Percentiles rank a stretch among this genome's conserved stretches.
Conservation (phyloP, 2,329 filamentous ascomycete genomes). For the Exophiala mesophila region DNA sequence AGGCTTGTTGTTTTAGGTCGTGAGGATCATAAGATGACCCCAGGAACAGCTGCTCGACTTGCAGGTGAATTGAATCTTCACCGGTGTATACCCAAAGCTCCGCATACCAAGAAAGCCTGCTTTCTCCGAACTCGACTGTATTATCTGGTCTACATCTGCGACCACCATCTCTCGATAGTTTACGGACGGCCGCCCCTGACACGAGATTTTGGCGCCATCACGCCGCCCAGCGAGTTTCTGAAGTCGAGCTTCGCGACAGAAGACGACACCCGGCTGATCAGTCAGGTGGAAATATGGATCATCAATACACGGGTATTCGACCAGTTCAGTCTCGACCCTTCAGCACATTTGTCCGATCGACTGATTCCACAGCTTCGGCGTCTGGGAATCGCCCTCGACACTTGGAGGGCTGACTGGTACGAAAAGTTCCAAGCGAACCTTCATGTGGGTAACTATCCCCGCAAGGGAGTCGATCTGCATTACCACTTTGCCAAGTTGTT, state of each 20-base stretch:
- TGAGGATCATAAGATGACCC: too few species aligned
- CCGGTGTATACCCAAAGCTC: conserved; percentile 44
- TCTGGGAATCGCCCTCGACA: conserved; percentile 44
- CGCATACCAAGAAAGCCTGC: conserved; percentile 16
- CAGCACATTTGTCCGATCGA: conserved; percentile 49
- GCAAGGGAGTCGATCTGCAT: conserved; percentile 48
- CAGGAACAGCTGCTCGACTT: conserved; percentile 49
- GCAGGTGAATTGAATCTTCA: conserved; percentile 55
- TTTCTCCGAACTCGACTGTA: conserved; percentile 52
- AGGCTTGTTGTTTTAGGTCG: too few species aligned
- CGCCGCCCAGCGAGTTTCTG: conserved; percentile 52
- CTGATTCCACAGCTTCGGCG: conserved; percentile 40
- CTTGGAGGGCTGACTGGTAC: conserved; percentile 49
- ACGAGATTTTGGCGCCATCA: conserved; percentile 53
- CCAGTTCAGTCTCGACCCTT: conserved; percentile 54
- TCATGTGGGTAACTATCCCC: conserved; percentile 46
- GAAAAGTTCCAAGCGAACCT: conserved; percentile 43
- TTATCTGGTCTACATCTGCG: conserved; percentile 61
- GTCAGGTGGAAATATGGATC: conserved; percentile 55
- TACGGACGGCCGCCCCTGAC: conserved; percentile 56
- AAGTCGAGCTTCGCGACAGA: conserved; percentile 47
- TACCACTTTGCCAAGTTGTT: conserved; percentile 51
- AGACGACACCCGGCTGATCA: conserved; percentile 52
- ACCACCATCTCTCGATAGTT: conserved; percentile 60
- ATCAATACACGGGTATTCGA: conserved; percentile 52